Percentiles rank a stretch among this genome's conserved stretches.
Conservation (phyloP, 2,329 filamentous ascomycete species). For the Byssothecium circinans region DNA sequence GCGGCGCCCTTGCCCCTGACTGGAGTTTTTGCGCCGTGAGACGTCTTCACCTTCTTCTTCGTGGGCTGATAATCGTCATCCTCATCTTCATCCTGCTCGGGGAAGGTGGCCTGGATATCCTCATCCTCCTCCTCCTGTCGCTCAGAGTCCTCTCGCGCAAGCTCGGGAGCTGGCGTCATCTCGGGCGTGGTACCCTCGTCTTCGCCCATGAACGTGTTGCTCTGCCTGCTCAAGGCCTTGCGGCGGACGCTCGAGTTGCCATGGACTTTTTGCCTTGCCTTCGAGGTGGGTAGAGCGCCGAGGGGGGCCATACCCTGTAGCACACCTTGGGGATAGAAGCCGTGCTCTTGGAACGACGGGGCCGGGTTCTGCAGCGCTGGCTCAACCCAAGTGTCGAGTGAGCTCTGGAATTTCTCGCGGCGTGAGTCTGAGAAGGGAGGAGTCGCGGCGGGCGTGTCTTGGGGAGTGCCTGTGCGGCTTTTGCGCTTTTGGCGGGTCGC, state of each 20-base stretch:
- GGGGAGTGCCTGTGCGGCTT: constrained; percentile 42
- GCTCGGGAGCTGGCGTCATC: constrained; percentile 44
- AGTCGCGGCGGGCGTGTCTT: constrained; percentile 33
- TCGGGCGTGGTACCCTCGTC: constrained; percentile 52
- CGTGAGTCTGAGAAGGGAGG: constrained; percentile 23
- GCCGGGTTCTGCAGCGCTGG: constrained; percentile 56
- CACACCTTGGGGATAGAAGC: constrained; percentile 72
- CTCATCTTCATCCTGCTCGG: constrained; percentile 46
- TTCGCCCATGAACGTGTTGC: constrained; percentile 39
- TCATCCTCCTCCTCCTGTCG: constrained; percentile 38
- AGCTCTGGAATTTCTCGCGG: constrained; percentile 41
- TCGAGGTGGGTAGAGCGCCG: constrained; percentile 67
- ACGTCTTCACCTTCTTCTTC: constrained; percentile 35
- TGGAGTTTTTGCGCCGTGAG: constrained; percentile 32
- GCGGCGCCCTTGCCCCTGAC: constrained; percentile 40
- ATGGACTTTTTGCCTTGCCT: constrained; percentile 58
- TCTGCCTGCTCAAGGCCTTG: constrained; percentile 46
- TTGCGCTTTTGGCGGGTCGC: constrained; percentile 43
- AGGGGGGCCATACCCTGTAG: constrained; percentile 82
- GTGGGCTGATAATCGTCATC: constrained; percentile 51
- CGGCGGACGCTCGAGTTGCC: constrained; percentile 41
- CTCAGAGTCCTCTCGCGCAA: constrained; percentile 44
- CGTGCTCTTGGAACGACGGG: constrained; percentile 77
- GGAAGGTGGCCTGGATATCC: constrained; percentile 31
- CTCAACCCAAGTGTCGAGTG: constrained; percentile 58